Evolutionary conservation across 164 flowering plant genomes (phyloP), one percentile per base, ranked within the genome.

Genomic region (Vitis rotundifolia): DNA sequence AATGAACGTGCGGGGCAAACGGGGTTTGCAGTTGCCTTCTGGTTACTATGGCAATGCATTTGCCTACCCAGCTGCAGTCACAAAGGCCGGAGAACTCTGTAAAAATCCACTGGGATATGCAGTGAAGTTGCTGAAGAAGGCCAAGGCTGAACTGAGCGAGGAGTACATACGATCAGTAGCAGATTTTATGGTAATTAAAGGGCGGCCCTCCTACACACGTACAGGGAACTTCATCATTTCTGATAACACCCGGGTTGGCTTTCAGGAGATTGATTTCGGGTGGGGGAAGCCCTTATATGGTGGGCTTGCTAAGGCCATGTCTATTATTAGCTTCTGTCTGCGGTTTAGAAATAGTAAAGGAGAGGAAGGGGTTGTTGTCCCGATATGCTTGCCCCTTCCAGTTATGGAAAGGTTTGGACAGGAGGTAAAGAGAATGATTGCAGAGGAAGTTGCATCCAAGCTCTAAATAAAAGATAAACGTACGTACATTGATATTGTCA

Each of bases 21-120:
- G 50, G 1, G 11, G 58, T 5, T 72, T 60, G 5, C 59, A 49
- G 0, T n/a, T 76, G 3, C 77, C 77, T 8, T 1, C 13, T 3
- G 77, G 80, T 2, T 78, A 73, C 52, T 74, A 78, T 14, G 80
- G 77, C 8, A 75, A 75, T 44, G 70, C 16, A 2, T 0, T 66
- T 51, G 73, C 52, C 0, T 28, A 8, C 15, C 61, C 73, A 0
- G 57, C 51, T 1, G 67, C 62, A 3, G 9, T 61, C 10, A 11
- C 73, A 1, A 75, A 14, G 7, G 70, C 67, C 3, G 47, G 63
- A 10, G 2, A 44, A 2, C 63, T 71, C 1, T 55, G 44, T 26
- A 11, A 19, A 2, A 56, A 26, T 9, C 63, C 68, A 12, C 5
- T 71, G 12, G 72, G 62, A 2, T 75, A 64, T 61, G 70, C 77